phyloP scores from a whole-genome alignment of 2,329 filamentous ascomycete genomes.

The Paracoccidioides lutzii region DNA sequence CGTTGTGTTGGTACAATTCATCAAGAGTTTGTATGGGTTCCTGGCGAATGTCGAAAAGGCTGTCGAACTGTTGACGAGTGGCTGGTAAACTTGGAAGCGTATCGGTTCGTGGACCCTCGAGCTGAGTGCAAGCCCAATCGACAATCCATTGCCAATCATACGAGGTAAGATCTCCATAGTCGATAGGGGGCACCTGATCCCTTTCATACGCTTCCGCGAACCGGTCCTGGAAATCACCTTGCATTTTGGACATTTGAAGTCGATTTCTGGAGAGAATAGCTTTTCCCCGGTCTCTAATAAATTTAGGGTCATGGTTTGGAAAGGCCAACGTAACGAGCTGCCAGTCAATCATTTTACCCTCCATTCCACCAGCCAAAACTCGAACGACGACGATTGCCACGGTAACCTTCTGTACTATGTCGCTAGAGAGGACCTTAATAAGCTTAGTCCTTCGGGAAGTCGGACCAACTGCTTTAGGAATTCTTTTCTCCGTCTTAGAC shows the following conservation, averaged over 20 bases:
- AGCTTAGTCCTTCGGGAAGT: background rate
- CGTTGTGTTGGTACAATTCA: conserved; percentile 24
- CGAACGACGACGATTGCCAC: conserved; percentile 34
- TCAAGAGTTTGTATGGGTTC: conserved; percentile 21
- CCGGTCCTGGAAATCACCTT: conserved; percentile 34
- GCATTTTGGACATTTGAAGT: conserved; percentile 31
- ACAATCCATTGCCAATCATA: conserved; percentile 37
- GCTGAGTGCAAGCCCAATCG: conserved; percentile 32
- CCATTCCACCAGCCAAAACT: conserved; percentile 32
- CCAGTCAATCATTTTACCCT: conserved; percentile 34
- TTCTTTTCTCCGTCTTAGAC: conserved; percentile 1
- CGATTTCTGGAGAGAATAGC: conserved; percentile 25
- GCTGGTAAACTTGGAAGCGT: conserved; percentile 32
- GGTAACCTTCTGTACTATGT: conserved; percentile 25
- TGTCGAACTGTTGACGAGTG: conserved; percentile 29
- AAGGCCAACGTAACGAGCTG: conserved; percentile 30
- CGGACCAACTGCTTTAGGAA: background rate
- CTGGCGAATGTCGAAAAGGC: conserved; percentile 29
- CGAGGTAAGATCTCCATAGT: conserved; percentile 30
- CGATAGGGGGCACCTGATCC: conserved; percentile 30
- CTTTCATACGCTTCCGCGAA: conserved; percentile 35
- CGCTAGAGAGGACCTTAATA: conserved; percentile 16
- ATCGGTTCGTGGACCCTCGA: conserved; percentile 26
- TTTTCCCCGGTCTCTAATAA: conserved; percentile 28
- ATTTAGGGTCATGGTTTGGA: conserved; percentile 26